Conservation (phyloP, 495 filamentous ascomycete species). For the Aspergillus egyptiacus region DNA sequence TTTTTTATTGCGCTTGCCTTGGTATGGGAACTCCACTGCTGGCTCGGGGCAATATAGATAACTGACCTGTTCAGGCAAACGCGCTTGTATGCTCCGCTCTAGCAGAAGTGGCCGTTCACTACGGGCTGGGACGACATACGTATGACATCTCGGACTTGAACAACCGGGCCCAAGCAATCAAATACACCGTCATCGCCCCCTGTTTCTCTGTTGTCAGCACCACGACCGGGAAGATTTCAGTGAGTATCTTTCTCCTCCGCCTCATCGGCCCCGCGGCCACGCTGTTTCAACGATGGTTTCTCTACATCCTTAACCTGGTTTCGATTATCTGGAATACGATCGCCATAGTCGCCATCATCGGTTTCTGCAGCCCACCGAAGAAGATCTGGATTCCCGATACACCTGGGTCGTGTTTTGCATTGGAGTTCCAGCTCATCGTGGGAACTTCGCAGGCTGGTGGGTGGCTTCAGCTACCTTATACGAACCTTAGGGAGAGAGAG, state of each 20-base stretch:
- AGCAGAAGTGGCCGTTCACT: slow-evolving; percentile 7
- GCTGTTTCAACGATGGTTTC: slow-evolving; percentile 1
- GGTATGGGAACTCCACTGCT: neutral
- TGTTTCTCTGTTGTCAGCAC: slow-evolving; percentile 15
- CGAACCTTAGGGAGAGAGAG: neutral
- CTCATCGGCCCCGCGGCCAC: slow-evolving; percentile 9
- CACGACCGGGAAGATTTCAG: slow-evolving; percentile 13
- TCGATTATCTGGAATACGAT: slow-evolving; percentile 8
- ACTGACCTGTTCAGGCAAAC: neutral
- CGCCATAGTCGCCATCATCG: slow-evolving; percentile 9
- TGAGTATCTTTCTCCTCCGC: slow-evolving; percentile 11
- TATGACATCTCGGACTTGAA: slow-evolving; percentile 1
- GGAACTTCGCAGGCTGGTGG: slow-evolving; percentile 9
- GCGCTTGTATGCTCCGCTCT: slow-evolving; percentile 11
- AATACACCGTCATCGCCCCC: slow-evolving; percentile 14
- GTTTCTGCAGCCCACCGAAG: slow-evolving; percentile 11
- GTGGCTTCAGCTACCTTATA: neutral
- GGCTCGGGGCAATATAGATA: neutral
- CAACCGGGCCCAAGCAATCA: neutral
- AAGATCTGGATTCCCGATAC: slow-evolving; percentile 11
- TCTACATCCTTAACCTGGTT: slow-evolving; percentile 7
- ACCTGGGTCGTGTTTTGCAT: slow-evolving; percentile 1
- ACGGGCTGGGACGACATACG: slow-evolving; percentile 9
- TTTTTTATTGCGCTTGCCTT: slow-evolving; percentile 10
- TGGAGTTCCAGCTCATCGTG: slow-evolving; percentile 4